Evolutionary conservation across 2,329 filamentous ascomycete species (phyloP), one percentile per base, ranked within the genome.

Genomic region (Microsporum canis): DNA sequence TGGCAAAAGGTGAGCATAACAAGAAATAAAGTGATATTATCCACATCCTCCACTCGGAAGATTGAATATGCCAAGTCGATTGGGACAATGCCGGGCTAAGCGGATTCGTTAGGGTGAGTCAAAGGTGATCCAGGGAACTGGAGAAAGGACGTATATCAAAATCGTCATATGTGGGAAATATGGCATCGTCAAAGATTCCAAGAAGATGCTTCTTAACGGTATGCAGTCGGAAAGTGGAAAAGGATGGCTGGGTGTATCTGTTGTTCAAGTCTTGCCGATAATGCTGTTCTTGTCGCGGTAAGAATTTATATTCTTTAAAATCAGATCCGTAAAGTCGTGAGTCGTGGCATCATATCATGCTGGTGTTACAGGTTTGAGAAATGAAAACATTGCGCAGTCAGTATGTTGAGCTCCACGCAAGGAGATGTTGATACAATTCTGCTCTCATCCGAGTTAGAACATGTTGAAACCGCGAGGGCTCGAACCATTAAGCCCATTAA

Each of bases 391-490:
- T 36, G 57, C 51, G 51, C 33, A 55, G 51, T 55, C 27, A 55
- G 31, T 5, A 38, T 14, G 14, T 55, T 55, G 51, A 31, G 23
- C 14, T 55, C 51, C 51, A 55, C 51, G 51, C 51, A 55, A 55
- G 12, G 51, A 53, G 31, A n/a, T 55, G n/a, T 55, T 55, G 51
- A 55, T 55, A 55, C 51, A 55, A 55, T 55, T 36, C 17, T 7
- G 51, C 51, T n/a, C 33, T 57, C 55, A 6, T 14, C 39, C 23
- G 34, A 31, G 27, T 57, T 62, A 64, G 39, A 62, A 64, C 34
- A 64, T 58, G 38, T 55, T 36, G 45, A 62, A 64, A 14, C 58
- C 58, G 29, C 58, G 62, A 51, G 60, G 27, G 58, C 43, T 61
- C 38, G 59, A 43, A 5, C 61, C 63, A 43, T 51, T 61, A 36